Conservation (phyloP, 331 rosid species). For the Pyracantha coccinea region DNA sequence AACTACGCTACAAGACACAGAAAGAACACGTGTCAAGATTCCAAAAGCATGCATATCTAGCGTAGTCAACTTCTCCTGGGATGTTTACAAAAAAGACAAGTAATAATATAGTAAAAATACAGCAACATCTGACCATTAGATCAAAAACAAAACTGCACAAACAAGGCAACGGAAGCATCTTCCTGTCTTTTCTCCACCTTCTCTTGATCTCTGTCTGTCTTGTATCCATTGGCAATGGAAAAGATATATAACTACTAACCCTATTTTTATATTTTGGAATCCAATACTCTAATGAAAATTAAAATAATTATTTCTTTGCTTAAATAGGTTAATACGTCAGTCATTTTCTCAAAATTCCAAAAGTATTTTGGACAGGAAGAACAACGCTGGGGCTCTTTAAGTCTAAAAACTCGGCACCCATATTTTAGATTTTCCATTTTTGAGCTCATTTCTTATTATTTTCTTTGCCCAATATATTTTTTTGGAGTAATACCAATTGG, state of each 20-base stretch:
- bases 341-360: conserved; percentile 6
- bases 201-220: neutral
- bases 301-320: neutral
- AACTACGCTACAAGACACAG: neutral
- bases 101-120: neutral
- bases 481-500: neutral
- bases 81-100: conserved; percentile 14
- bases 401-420: neutral
- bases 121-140: neutral
- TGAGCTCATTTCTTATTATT: neutral
- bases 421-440: neutral
- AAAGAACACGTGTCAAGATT: conserved; percentile 45
- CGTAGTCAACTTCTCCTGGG: conserved; percentile 63
- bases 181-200: neutral
- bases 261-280: neutral
- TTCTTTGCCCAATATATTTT: neutral
- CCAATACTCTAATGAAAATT: neutral
- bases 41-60: conserved; percentile 36
- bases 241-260: no score
- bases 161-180: conserved; percentile 7
- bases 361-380: neutral
- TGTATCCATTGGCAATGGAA: no score
- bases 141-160: neutral
- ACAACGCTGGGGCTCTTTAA: conserved; percentile 1
- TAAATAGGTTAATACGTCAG: neutral